Evolutionary conservation across 768 basidiomycete genomes (phyloP), one percentile per base, ranked within the genome.

Genomic region (Termitomyces sp.): DNA sequence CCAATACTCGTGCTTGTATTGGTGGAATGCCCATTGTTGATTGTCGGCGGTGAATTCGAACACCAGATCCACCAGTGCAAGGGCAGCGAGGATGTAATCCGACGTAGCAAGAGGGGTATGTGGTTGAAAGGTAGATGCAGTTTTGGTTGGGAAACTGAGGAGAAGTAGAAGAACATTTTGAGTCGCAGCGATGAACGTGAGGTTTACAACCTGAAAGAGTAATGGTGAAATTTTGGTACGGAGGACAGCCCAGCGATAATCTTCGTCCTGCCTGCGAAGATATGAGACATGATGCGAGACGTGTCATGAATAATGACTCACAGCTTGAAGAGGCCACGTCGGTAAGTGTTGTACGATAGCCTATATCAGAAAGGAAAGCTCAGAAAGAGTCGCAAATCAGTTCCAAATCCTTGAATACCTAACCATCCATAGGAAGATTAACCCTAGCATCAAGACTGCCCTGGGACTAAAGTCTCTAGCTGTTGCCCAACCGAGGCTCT

Each of bases 241-340:
- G 13, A 97, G 76, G 35, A 93, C 73, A 2, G 75, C 82, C 91
- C 95, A 98, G 25, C 96, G 88, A 64, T 98, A 98, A 68, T 97
- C 94, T 68, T 96, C 94, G 23, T 90, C 91, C 25, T 80, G 77
- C 7, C 89, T 91, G 54, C 25, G 35, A 55, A 25, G 41, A 56
- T 23, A 52, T 54, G 11, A 44, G 29, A 31, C 15, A 18, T 13
- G 29, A 38, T 29, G 39, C 20, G 9, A 39, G 44, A 20, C 16
- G 15, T 2, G 31, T 20, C 18, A 16, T 18, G 32, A 39, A 45
- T 7, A 31, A 18, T 23, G 3, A 69, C 85, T 53, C 61, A 91
- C 89, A 86, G 68, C 46, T 69, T 78, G 64, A 92, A 93, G 6
- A 96, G 74, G 3, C 91, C 96, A 48, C 96, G 80, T 33, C 93